A percentile compares a stretch with the other conserved stretches of the same genome.
These are phyloP conservation scores for Neonectria ditissima DNA, from an alignment of 2,329 filamentous ascomycete species.

Conservation along the genomic window DNA sequence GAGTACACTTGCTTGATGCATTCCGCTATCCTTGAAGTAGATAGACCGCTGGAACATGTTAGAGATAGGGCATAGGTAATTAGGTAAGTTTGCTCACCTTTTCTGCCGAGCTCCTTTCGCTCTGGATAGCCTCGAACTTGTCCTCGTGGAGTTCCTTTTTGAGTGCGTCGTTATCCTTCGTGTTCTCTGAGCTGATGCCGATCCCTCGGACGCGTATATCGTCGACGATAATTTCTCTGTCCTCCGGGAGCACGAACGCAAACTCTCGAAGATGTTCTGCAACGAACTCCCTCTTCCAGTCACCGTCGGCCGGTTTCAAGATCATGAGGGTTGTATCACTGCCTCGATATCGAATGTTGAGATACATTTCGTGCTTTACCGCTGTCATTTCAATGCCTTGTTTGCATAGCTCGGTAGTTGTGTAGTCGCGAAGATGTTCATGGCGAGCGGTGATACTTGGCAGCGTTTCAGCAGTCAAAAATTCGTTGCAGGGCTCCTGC, in stretches of 20 bases:
- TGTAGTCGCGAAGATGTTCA: slow-evolving; percentile 46
- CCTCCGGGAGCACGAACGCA: slow-evolving; percentile 49
- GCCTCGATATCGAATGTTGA: slow-evolving; percentile 62
- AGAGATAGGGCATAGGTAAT: not conserved
- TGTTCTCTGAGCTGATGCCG: slow-evolving; percentile 32
- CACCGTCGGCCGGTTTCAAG: slow-evolving; percentile 48
- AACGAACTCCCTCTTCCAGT: slow-evolving; percentile 48
- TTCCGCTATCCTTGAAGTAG: slow-evolving; percentile 16
- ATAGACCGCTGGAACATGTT: slow-evolving; percentile 32
- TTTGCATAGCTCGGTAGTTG: slow-evolving; percentile 46
- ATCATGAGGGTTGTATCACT: slow-evolving; percentile 57
- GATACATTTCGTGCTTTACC: slow-evolving; percentile 51
- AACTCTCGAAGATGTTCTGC: slow-evolving; percentile 53
- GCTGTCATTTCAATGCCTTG: slow-evolving; percentile 57
- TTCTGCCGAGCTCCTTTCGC: slow-evolving; percentile 3
- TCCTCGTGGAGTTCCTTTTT: slow-evolving; percentile 22
- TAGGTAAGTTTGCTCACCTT: not conserved
- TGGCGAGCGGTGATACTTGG: slow-evolving; percentile 32
- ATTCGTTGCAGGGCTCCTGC: slow-evolving; percentile 48
- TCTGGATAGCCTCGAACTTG: slow-evolving; percentile 25
- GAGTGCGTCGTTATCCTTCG: slow-evolving; percentile 24
- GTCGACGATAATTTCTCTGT: slow-evolving; percentile 54
- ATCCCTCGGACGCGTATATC: slow-evolving; percentile 56
- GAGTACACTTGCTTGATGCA: slow-evolving; percentile 17
- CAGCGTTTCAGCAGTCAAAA: slow-evolving; percentile 30